Base-by-base conservation (phyloP, 177 flowering plant species). In the Vitis hybrid region DNA sequence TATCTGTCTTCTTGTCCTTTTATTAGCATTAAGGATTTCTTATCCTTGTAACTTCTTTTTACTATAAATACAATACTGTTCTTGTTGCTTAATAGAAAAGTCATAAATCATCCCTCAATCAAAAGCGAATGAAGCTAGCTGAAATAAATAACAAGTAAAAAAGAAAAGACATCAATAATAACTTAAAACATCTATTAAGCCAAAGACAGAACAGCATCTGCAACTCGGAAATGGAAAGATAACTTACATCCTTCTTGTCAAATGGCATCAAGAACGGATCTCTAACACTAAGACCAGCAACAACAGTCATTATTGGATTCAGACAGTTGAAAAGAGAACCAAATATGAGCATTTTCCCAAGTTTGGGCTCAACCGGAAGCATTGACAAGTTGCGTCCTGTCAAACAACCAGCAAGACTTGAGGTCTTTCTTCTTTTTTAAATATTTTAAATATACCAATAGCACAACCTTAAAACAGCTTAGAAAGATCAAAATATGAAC, bases 321-420 rank as follows among this genome's bases (percentile, higher is more conserved):
- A 93, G 69, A 74, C 99, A 96, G 70, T 85, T 87, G 78, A 93
- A 93, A 16, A 96, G 87, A 33, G 97, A 88, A 48, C 99, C 99
- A 49, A 86, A 81, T 70, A 96, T 80, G 71, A 96, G 97, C 99
- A 93, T 96, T 83, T 93, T 96, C 60, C 99, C 99, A 70, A 90
- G 97, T 80, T 96, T 96, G 50, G 99, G 99, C 76, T 96, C 99
- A 85, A 93, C 89, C 3, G 99, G 99, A 79, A 93, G 97, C 83
- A 85, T 79, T 72, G 97, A 83, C 80, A 96, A 81, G 76, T 92
- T 80, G 60, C 86, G 87, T 74, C 99, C 99, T 93, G 92, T 60
- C 64, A 77, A 82, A 68, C 50, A 71, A 65, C 33, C 58, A 74
- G 9, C 10, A 55, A 15, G 55, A 60, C 49, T 53, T 62, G 19